Base-by-base conservation (phyloP, 495 filamentous ascomycete species). In the Penicillium coprophilum region DNA sequence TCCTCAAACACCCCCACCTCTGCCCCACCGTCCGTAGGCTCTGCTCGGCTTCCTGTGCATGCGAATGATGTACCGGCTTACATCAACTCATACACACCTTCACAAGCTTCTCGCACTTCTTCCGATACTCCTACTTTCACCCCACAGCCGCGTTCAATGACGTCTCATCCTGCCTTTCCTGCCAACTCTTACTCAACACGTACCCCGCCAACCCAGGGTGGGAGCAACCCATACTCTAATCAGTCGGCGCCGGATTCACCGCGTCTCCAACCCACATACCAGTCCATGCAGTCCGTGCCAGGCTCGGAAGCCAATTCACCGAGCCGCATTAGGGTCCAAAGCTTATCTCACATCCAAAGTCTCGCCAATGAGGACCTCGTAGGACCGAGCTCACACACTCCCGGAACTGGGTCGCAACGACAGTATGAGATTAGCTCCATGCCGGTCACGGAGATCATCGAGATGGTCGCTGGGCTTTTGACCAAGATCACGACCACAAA, bases 401-500 rank as follows among this genome's bases (percentile, higher is more conserved):
- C 79, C 24, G 75, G 82, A 34, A 83, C 87, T 63, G 68, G 65
- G 45, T 38, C 61, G 7, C 70, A 73, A n/a, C 78, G 78, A 52
- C 78, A 82, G 52, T 99, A 96, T 69, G 94, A 97, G 71, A 97
- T 99, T 59, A 97, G 92, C 72, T 88, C 85, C 49, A 99, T 99
- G 94, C 93, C 95, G 47, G 94, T 97, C 58, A 82, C 84, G 49
- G 95, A 99, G 61, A 92, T 99, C 62, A 99, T 99, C 72, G 95
- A 99, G 72, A 99, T 99, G 95, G 95, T 99, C 7, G 94, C 94
- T 6, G 93, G 91, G n/a, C 85, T 99, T 38, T 77, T 99, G 55
- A 96, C 95, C 9, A 97, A 97, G 72, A 99, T 99, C 60, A 97
- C 94, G 6, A 92, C 90, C 3, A 96, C 94, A 50, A 99, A 99